These are phyloP conservation scores for Epichloe scottii DNA, from an alignment of 2,329 filamentous ascomycete species.

Conservation along the genomic window DNA sequence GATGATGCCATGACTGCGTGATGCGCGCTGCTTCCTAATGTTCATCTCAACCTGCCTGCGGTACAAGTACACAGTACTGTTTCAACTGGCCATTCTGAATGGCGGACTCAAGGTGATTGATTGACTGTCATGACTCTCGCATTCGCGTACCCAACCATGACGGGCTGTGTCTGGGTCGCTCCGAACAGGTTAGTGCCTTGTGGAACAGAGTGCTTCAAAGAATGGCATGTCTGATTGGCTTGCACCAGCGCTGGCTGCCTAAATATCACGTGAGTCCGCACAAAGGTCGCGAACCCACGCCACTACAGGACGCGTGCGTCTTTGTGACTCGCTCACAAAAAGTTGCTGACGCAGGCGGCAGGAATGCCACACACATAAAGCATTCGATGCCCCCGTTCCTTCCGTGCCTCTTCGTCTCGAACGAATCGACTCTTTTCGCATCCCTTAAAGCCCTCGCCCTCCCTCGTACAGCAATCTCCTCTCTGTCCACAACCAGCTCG, in stretches of 20 bases:
- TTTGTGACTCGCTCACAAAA: constrained; percentile 6
- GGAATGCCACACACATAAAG: background rate
- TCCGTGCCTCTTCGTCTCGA: background rate
- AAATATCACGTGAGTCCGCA: constrained; percentile 25
- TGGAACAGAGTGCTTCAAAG: background rate
- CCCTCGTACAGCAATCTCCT: background rate
- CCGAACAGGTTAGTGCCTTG: background rate
- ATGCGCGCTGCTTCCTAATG: too few relatives aligned
- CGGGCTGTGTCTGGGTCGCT: background rate
- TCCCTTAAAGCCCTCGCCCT: background rate
- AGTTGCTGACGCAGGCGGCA: background rate
- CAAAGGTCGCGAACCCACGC: constrained; percentile 15
- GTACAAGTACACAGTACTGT: too few relatives aligned
- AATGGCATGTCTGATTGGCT: background rate
- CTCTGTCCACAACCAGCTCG: background rate
- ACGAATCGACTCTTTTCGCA: background rate
- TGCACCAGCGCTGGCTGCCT: constrained; percentile 18
- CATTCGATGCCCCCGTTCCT: background rate
- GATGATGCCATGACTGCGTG: too few relatives aligned
- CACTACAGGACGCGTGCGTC: constrained; percentile 12
- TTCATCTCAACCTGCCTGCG: too few relatives aligned
- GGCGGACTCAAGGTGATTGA: too few relatives aligned
- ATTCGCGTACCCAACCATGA: background rate
- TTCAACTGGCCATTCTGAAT: too few relatives aligned
- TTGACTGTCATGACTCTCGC: too few relatives aligned